These are phyloP conservation scores for Thecaphora thlaspeos DNA, from an alignment of 1,284 basidiomycete genomes.

Conservation along the genomic window DNA sequence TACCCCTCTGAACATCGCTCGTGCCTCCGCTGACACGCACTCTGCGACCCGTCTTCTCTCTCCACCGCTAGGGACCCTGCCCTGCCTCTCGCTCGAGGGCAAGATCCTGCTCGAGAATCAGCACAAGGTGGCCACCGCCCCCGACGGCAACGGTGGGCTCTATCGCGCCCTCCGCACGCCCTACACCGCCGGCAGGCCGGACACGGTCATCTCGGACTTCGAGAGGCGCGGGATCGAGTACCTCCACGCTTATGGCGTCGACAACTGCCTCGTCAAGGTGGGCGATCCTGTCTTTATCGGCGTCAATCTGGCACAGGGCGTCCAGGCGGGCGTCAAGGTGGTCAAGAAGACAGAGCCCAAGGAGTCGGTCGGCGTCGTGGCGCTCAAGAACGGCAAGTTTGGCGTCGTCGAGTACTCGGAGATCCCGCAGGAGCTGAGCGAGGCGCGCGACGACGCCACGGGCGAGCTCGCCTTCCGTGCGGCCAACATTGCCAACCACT, in stretches of 20 bases:
- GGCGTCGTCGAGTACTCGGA: slow-evolving; percentile 98
- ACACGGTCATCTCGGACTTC: slow-evolving; percentile 82
- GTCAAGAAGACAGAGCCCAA: slow-evolving; percentile 83
- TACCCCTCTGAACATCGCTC: not conserved
- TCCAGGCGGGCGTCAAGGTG: slow-evolving; percentile 91
- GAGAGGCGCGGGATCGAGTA: slow-evolving; percentile 75
- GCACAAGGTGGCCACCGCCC: slow-evolving; percentile 82
- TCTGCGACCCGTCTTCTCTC: slow-evolving; percentile 2
- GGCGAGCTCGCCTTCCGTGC: slow-evolving; percentile 77
- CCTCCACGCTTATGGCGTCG: slow-evolving; percentile 94
- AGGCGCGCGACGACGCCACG: slow-evolving; percentile 69
- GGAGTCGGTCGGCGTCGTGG: slow-evolving; percentile 94
- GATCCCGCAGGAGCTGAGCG: slow-evolving; percentile 82
- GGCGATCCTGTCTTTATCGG: slow-evolving; percentile 97
- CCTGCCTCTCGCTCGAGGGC: slow-evolving; percentile 89
- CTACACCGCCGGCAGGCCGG: slow-evolving; percentile 60
- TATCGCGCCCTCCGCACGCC: slow-evolving; percentile 87
- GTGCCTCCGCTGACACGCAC: too few relatives aligned
- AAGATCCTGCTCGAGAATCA: slow-evolving; percentile 84
- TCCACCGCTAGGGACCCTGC: slow-evolving; percentile 73
- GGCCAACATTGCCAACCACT: slow-evolving; percentile 97
- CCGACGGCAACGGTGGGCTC: slow-evolving; percentile 95
- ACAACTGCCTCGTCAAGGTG: slow-evolving; percentile 97
- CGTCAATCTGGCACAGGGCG: slow-evolving; percentile 79
- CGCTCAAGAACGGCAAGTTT: slow-evolving; percentile 75